Percentiles rank a stretch among this genome's conserved stretches.
phyloP scores from a whole-genome alignment of 345 rosid species.

The Brassica nigra region DNA sequence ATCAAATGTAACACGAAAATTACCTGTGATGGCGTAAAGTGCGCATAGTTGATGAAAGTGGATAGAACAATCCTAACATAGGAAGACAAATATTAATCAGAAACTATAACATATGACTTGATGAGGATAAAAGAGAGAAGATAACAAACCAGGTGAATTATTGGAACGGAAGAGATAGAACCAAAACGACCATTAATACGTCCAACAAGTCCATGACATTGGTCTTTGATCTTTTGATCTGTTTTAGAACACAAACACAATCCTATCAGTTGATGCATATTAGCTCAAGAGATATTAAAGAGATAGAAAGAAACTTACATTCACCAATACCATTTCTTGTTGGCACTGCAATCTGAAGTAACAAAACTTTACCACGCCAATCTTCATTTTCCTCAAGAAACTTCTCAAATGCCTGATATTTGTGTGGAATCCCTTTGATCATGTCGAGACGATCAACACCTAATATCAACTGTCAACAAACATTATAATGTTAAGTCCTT shows the following conservation, averaged over 20 bases:
- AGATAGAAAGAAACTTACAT: conserved; percentile 52
- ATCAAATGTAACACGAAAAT: conserved; percentile 9
- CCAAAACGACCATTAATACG: conserved; percentile 98
- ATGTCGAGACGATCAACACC: conserved; percentile 98
- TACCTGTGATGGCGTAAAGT: conserved; percentile 94
- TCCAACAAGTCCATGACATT: conserved; percentile 96
- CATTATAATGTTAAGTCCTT: neutral
- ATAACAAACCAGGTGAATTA: conserved; percentile 82
- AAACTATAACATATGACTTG: neutral
- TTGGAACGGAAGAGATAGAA: conserved; percentile 81
- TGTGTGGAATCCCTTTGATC: conserved; percentile 98
- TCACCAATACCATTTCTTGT: conserved; percentile 99
- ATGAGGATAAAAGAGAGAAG: conserved; percentile 18
- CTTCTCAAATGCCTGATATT: conserved; percentile 93
- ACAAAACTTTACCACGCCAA: conserved; percentile 93
- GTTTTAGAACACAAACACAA: neutral
- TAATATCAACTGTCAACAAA: conserved; percentile 72
- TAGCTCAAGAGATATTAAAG: neutral
- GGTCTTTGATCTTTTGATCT: conserved; percentile 92
- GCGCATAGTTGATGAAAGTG: conserved; percentile 79
- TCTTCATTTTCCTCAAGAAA: conserved; percentile 87
- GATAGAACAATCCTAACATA: conserved; percentile 78
- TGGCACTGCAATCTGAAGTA: conserved; percentile 98
- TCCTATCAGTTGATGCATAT: neutral
- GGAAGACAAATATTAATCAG: conserved; percentile 24